Base-by-base conservation (phyloP, 495 filamentous ascomycete genomes). In the Xanthoparmelia taractica region DNA sequence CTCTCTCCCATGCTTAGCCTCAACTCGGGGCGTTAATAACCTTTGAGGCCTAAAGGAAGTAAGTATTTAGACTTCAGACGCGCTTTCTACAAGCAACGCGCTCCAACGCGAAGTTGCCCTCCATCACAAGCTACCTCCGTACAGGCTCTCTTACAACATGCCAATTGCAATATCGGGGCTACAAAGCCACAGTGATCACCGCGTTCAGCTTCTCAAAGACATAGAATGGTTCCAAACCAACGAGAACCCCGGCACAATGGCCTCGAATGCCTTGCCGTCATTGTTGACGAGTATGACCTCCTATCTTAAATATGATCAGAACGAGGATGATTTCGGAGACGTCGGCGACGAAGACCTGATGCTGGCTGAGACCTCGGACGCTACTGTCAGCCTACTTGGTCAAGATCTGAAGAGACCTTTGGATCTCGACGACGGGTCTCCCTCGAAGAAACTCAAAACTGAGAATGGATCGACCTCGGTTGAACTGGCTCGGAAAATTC, bases 401-500 rank as follows among this genome's bases (percentile, higher is more conserved):
- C 52, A 57, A 54, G 23, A 34, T 31, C 31, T 27, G 61, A 60
- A 41, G 33, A 43, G 37, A 63, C 27, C 33, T 38, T 25, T 18
- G 56, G 50, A 57, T 29, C 58, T 41, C 34, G 41, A 45, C 0
- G 25, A 58, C 18, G 38, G 20, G 31, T 48, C 45, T 31, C 36
- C 45, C 12, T 45, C n/a, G 31, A 65, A 63, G 37, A 62, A 56
- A 43, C 11, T 33, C 41, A 65, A 50, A 20, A 17, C 33, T 37
- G 8, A 52, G 2, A 48, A 54, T 52, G 11, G 27, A 52, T 27
- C 50, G 11, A n/a, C 18, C 36, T 45, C 65, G 17, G 31, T 43
- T 10, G 10, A 17, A 17, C 33, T 69, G 23, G 75, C 72, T 11
- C 56, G 60, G 29, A 68, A 59, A 8, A 71, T 77, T 1, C 70